Evolutionary conservation across 202 grass and related monocot genomes (phyloP).

Genomic region (Saccharum hybrid): DNA sequence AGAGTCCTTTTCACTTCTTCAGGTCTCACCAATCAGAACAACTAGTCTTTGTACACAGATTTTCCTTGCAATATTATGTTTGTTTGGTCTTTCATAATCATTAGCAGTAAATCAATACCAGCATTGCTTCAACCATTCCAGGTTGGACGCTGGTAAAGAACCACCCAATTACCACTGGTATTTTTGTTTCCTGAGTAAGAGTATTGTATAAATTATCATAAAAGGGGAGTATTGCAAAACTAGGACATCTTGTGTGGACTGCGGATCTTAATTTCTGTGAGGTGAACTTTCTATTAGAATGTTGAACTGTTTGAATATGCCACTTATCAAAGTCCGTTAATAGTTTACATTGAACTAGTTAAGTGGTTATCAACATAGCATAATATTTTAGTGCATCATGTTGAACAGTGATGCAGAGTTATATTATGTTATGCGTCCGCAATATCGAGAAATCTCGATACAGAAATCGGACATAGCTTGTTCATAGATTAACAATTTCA

Average conservation of each 20-base stretch:
- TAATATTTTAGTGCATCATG: background rate
- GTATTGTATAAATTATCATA: background rate
- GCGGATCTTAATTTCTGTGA: background rate
- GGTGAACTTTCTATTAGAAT: background rate
- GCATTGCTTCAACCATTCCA: background rate
- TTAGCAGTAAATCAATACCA: background rate
- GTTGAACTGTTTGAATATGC: background rate
- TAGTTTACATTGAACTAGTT: background rate
- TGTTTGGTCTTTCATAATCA: background rate
- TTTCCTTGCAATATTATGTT: background rate
- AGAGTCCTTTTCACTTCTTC: background rate
- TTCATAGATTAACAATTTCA: background rate
- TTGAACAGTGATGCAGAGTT: background rate
- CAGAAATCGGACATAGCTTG: background rate
- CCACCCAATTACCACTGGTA: background rate
- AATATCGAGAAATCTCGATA: background rate
- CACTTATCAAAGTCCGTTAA: background rate
- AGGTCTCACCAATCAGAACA: slow-evolving; percentile 1
- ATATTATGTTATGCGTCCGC: background rate
- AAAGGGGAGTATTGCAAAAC: background rate
- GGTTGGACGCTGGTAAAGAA: background rate
- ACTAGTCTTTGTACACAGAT: background rate
- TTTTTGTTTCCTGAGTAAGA: background rate
- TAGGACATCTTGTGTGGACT: background rate
- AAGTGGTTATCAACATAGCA: background rate